These are phyloP conservation scores for Biancaea sappan DNA, from an alignment of 306 rosid species.

Conservation along the genomic window DNA sequence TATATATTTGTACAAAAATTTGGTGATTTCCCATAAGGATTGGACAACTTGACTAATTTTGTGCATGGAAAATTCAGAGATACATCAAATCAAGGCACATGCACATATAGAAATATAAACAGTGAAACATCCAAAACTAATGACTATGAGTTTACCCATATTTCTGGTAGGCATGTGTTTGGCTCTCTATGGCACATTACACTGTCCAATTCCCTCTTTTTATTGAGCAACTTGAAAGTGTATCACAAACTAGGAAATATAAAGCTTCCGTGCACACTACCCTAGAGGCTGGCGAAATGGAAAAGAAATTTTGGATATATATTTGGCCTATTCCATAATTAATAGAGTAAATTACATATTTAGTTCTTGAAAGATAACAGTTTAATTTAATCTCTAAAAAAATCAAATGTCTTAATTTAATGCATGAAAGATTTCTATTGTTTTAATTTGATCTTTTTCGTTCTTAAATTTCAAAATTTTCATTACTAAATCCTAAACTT, in stretches of 20 bases:
- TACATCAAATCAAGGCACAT: slow-evolving; percentile 42
- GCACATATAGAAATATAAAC: slow-evolving; percentile 27
- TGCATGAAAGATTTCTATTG: too few species aligned
- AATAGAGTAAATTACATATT: too few species aligned
- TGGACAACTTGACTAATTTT: slow-evolving; percentile 20
- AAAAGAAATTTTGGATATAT: not conserved
- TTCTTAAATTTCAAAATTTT: too few species aligned
- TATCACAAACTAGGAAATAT: slow-evolving; percentile 32
- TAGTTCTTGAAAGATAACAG: too few species aligned
- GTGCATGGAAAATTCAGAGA: slow-evolving; percentile 31
- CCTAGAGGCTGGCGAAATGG: slow-evolving; percentile 18
- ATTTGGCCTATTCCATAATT: too few species aligned
- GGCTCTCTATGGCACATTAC: slow-evolving; percentile 16
- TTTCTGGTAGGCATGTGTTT: slow-evolving; percentile 21
- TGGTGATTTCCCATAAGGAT: slow-evolving; percentile 2
- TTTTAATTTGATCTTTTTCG: too few species aligned
- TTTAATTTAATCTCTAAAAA: too few species aligned
- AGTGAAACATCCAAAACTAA: slow-evolving; percentile 34
- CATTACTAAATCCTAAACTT: too few species aligned
- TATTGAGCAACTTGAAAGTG: slow-evolving; percentile 44
- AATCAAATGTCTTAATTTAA: too few species aligned
- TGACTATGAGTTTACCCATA: slow-evolving; percentile 14
- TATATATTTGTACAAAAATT: not conserved
- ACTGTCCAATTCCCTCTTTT: slow-evolving; percentile 33
- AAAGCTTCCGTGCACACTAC: slow-evolving; percentile 27